Conservation (phyloP, 495 filamentous ascomycete genomes). For the Penicillium cataractarum region DNA sequence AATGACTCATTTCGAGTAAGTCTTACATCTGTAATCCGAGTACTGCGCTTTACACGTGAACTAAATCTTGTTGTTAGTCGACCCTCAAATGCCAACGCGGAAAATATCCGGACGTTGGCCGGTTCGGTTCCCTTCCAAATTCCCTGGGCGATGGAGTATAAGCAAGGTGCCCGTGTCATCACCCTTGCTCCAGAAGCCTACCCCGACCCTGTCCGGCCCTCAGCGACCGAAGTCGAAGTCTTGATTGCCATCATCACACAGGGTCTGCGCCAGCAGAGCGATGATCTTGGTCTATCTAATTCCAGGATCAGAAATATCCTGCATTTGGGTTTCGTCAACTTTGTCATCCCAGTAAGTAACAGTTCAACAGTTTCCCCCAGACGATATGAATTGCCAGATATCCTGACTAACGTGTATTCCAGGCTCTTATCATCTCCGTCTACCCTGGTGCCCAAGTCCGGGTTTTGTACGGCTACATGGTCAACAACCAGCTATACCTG, state of each 20-base stretch:
- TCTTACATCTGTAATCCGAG: background rate
- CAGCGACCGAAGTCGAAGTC: background rate
- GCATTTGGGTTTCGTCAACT: background rate
- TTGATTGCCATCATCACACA: background rate
- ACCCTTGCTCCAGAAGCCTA: background rate
- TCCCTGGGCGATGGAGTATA: background rate
- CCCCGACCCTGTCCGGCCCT: background rate
- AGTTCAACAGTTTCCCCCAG: background rate
- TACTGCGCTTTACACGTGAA: background rate
- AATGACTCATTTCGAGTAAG: background rate
- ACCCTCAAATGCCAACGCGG: background rate
- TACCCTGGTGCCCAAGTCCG: slow-evolving; percentile 5
- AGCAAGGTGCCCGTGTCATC: background rate
- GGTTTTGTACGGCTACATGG: slow-evolving; percentile 10
- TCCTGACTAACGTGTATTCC: background rate
- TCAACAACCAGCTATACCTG: background rate
- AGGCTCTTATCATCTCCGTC: background rate
- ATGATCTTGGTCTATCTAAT: background rate
- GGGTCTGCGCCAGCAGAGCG: background rate
- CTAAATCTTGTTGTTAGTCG: background rate
- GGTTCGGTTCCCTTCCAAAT: background rate
- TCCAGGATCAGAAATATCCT: background rate
- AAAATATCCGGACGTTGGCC: background rate
- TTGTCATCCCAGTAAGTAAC: slow-evolving; percentile 2
- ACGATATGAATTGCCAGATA: background rate